A percentile compares a stretch with the other conserved stretches of the same genome.
phyloP scores from a whole-genome alignment of 2,329 filamentous ascomycete genomes.

The Coniochaeta prunicola region DNA sequence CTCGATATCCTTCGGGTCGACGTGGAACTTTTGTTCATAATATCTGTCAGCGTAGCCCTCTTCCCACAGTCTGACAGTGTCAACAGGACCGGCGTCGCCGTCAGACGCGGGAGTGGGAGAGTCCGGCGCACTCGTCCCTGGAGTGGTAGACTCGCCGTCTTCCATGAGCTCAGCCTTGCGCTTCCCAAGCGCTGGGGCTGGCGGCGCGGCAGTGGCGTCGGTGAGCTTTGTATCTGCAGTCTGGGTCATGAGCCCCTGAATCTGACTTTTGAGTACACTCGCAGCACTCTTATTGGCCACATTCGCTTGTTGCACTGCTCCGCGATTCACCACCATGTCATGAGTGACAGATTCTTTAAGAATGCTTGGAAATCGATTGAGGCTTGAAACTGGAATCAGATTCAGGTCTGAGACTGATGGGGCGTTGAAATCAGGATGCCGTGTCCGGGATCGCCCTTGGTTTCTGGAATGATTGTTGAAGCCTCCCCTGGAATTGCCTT shows the following conservation, averaged over 20 bases:
- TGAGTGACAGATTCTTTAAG: slow-evolving; percentile 56
- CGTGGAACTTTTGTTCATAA: slow-evolving; percentile 93
- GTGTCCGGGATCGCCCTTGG: slow-evolving; percentile 9
- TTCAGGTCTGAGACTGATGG: slow-evolving; percentile 11
- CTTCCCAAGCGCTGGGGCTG: slow-evolving; percentile 40
- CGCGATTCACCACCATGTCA: slow-evolving; percentile 78
- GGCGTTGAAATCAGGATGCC: slow-evolving; percentile 8
- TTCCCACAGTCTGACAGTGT: slow-evolving; percentile 89
- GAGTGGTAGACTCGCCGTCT: slow-evolving; percentile 49
- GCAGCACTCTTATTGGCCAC: slow-evolving; percentile 91
- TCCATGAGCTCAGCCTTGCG: slow-evolving; percentile 70
- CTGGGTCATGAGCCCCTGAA: slow-evolving; percentile 43
- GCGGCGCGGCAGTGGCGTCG: slow-evolving; percentile 10
- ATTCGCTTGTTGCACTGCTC: slow-evolving; percentile 59
- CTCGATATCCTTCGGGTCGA: slow-evolving; percentile 69
- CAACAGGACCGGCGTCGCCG: slow-evolving; percentile 57
- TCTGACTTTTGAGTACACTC: slow-evolving; percentile 73
- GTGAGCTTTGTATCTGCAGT: slow-evolving; percentile 4
- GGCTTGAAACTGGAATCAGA: slow-evolving; percentile 31
- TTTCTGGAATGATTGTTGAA: slow-evolving; percentile 2
- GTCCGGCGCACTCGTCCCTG: slow-evolving; percentile 42
- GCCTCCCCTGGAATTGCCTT: slow-evolving; percentile 24
- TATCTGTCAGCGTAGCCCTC: slow-evolving; percentile 92
- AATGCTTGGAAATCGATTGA: slow-evolving; percentile 38
- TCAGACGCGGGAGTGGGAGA: slow-evolving; percentile 40